These are phyloP conservation scores for Cichorium intybus DNA, from an alignment of 140 eudicot species.

Conservation along the genomic window DNA sequence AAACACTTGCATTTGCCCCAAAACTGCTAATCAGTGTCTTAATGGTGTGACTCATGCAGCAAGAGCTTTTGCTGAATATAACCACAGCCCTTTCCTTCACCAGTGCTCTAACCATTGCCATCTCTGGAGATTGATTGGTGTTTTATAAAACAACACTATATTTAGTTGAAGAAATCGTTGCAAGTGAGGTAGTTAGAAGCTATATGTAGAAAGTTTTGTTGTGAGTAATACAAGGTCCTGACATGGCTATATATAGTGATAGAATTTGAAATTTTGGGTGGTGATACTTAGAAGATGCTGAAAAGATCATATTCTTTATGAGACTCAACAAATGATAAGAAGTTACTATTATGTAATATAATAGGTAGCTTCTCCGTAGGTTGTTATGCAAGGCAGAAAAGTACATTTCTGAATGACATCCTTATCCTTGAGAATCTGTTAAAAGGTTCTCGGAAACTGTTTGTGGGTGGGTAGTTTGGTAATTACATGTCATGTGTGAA, in stretches of 20 bases:
- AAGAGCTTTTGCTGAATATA: too few species aligned
- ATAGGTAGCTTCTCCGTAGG: conserved; percentile 18
- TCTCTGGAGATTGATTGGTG: conserved; percentile 9
- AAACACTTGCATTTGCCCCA: conserved; percentile 41
- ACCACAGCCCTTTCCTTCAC: conserved; percentile 43
- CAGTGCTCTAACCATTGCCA: conserved; percentile 29
- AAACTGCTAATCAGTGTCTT: conserved; percentile 37
- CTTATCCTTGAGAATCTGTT: conserved; percentile 14
- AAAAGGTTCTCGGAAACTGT: background rate
- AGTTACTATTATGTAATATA: background rate
- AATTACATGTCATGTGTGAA: conserved; percentile 3
- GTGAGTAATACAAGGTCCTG: conserved; percentile 19
- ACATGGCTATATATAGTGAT: conserved; percentile 33
- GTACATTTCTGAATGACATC: conserved; percentile 5
- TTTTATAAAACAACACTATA: background rate
- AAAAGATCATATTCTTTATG: conserved; percentile 26
- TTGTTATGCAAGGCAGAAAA: conserved; percentile 17
- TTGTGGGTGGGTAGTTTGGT: conserved; percentile 14
- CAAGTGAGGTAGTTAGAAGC: background rate
- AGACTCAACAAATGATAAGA: conserved; percentile 18
- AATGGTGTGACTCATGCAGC: conserved; percentile 52
- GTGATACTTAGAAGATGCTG: conserved; percentile 15
- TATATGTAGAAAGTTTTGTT: conserved; percentile 2
- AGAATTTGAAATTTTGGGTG: conserved; percentile 5
- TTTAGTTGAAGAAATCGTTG: conserved; percentile 3